A percentile compares a stretch with the other conserved stretches of the same genome.
Conservation (phyloP, 768 basidiomycete genomes). For the Sutorius australiensis region DNA sequence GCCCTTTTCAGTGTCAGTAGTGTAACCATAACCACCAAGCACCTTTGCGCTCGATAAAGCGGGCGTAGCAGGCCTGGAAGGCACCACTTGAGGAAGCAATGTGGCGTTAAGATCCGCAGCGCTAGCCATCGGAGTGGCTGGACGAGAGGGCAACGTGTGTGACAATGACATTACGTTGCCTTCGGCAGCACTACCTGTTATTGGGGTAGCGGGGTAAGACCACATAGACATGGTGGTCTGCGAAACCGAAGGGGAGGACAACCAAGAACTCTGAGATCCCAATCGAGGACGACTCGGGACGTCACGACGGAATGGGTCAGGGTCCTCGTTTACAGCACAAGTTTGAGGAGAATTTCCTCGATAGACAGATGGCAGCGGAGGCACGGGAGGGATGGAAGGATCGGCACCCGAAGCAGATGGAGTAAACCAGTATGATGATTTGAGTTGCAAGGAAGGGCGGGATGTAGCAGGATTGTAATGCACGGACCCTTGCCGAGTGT, state of each 20-base stretch:
- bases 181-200: slow-evolving; percentile 40
- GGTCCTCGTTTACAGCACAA: slow-evolving; percentile 40
- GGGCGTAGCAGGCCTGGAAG: slow-evolving; percentile 49
- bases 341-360: slow-evolving; percentile 44
- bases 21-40: slow-evolving; percentile 65
- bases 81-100: slow-evolving; percentile 34
- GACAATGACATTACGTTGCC: slow-evolving; percentile 40
- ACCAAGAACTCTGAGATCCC: slow-evolving; percentile 71
- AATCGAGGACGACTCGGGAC: slow-evolving; percentile 47
- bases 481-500: slow-evolving; percentile 35
- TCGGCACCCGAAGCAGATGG: slow-evolving; percentile 43
- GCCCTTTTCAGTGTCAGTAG: slow-evolving; percentile 55
- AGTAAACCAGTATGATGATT: slow-evolving; percentile 64
- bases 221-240: slow-evolving; percentile 59
- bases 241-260: slow-evolving; percentile 59
- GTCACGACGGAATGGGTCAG: slow-evolving; percentile 65
- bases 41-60: slow-evolving; percentile 57
- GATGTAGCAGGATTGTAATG: slow-evolving; percentile 21
- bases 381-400: slow-evolving; percentile 50
- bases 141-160: slow-evolving; percentile 32
- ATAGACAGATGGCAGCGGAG: slow-evolving; percentile 55
- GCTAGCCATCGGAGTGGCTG: slow-evolving; percentile 19
- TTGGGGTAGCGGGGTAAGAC: slow-evolving; percentile 58
- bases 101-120: slow-evolving; percentile 42
- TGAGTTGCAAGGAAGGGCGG: slow-evolving; percentile 35